Base-by-base conservation (phyloP, 371 early-diverging fungal genomes). In the Quaeritorhiza haematococci region DNA sequence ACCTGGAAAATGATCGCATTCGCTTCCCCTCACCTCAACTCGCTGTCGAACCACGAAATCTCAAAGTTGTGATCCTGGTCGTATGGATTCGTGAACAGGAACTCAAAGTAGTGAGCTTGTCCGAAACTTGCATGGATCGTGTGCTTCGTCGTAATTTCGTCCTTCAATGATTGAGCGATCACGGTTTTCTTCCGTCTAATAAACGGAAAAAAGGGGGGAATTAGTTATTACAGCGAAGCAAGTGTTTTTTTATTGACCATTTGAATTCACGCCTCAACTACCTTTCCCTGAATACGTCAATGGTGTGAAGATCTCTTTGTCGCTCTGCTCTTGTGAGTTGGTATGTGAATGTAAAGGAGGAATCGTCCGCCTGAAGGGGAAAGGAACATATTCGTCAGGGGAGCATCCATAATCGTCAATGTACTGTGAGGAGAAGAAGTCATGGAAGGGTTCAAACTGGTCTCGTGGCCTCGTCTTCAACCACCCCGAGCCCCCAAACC, bases 21-120 rank as follows among this genome's bases (percentile, higher is more conserved):
- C 13, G 19, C 13, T 13, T 1, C 1, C 26, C 17, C n/a, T 23
- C 13, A 56, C 63, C 78, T 48, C 6, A 79, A 49, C 38, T 75
- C 72, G 1, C 55, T 52, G 45, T 74, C 73, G 7, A 62, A 58
- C 69, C 71, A 79, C 3, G 28, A 15, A 4, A 76, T 66, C 8
- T 61, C 60, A 43, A 79, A 76, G 24, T 49, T 62, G 33, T 68
- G 66, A 17, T 78, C 72, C 30, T 55, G 53, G 28, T 60, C 62
- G 61, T 75, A 76, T 26, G 77, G 76, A 56, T 79, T 79, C n/a
- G 56, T 57, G 44, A 76, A 59, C 4, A 62, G 8, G 47, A 63
- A 75, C 48, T 78, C 75, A 49, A 76, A 65, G 50, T 44, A 76
- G 34, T 62, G 47, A 0, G 67, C 75, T 43, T 71, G 73, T 2